Percentiles rank a stretch among this genome's conserved stretches.
Evolutionary conservation across 164 flowering plant genomes (phyloP).

Genomic region (Warburgia ugandensis): DNA sequence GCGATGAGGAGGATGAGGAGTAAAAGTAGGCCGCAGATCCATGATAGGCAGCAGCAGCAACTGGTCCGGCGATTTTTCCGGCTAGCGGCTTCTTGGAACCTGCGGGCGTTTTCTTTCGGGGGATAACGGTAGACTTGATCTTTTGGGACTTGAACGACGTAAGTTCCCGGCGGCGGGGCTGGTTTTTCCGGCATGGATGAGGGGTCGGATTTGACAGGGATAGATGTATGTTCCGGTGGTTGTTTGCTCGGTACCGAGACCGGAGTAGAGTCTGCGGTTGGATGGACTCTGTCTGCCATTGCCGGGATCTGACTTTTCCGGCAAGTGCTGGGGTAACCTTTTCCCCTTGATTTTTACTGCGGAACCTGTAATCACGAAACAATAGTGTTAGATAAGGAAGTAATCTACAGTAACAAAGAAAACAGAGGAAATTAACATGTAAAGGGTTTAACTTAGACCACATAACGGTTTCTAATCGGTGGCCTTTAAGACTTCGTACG

Average conservation of each 20-base stretch:
- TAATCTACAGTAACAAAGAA: too few relatives aligned
- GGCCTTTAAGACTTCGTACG: too few relatives aligned
- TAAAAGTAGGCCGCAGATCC: constrained; percentile 21
- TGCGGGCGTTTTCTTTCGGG: constrained; percentile 57
- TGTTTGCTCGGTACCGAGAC: not conserved
- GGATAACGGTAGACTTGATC: constrained; percentile 81
- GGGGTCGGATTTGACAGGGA: not conserved
- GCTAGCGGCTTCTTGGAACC: constrained; percentile 20
- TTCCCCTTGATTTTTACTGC: too few relatives aligned
- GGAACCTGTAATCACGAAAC: too few relatives aligned
- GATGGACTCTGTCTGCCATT: constrained; percentile 17
- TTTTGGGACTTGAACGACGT: constrained; percentile 79
- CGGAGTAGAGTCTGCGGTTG: constrained; percentile 1
- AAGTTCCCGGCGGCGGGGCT: constrained; percentile 46
- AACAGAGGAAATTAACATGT: too few relatives aligned
- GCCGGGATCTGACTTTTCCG: too few relatives aligned
- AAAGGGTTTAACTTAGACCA: too few relatives aligned
- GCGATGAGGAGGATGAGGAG: constrained; percentile 31
- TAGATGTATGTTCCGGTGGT: not conserved
- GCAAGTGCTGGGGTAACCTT: too few relatives aligned
- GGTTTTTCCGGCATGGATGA: constrained; percentile 11
- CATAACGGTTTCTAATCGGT: too few relatives aligned
- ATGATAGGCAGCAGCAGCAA: constrained; percentile 45
- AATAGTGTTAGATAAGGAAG: too few relatives aligned
- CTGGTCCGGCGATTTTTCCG: constrained; percentile 16